Evolutionary conservation across 1,284 basidiomycete genomes (phyloP).

Genomic region (Sphagnurus paluster): DNA sequence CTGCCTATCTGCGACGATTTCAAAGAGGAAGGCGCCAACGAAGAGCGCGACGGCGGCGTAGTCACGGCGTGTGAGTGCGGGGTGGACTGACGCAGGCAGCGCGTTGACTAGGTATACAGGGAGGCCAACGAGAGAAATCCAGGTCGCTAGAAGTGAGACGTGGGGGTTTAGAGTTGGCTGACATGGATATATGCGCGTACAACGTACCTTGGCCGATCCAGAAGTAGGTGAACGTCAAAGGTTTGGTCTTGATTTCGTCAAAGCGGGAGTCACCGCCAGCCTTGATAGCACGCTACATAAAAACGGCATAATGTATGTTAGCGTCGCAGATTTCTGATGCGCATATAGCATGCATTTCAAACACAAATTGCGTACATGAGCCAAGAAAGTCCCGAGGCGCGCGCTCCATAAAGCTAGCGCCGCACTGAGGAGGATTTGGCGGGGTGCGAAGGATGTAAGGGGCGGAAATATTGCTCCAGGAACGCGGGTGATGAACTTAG

Average conservation of each 20-base stretch:
- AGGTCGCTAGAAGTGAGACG: conserved; percentile 61
- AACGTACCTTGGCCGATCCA: conserved; percentile 78
- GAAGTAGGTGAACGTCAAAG: conserved; percentile 57
- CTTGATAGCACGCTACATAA: conserved; percentile 38
- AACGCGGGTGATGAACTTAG: conserved; percentile 42
- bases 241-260: conserved; percentile 65
- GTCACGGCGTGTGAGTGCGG: conserved; percentile 60
- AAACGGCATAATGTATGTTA: no score
- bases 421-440: conserved; percentile 42
- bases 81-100: conserved; percentile 54
- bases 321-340: no score
- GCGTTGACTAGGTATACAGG: conserved; percentile 70
- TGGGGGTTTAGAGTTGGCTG: no score
- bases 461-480: conserved; percentile 40
- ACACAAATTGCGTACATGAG: conserved; percentile 42
- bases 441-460: conserved; percentile 53
- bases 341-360: background rate
- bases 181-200: no score
- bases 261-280: conserved; percentile 66
- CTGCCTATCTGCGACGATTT: conserved; percentile 69
- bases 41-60: conserved; percentile 60
- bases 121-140: conserved; percentile 70
- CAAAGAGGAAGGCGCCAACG: conserved; percentile 58
- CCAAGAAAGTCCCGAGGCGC: conserved; percentile 65
- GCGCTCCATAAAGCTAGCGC: conserved; percentile 59